Conservation (phyloP, 1,284 basidiomycete species). For the Fistulina hepatica region DNA sequence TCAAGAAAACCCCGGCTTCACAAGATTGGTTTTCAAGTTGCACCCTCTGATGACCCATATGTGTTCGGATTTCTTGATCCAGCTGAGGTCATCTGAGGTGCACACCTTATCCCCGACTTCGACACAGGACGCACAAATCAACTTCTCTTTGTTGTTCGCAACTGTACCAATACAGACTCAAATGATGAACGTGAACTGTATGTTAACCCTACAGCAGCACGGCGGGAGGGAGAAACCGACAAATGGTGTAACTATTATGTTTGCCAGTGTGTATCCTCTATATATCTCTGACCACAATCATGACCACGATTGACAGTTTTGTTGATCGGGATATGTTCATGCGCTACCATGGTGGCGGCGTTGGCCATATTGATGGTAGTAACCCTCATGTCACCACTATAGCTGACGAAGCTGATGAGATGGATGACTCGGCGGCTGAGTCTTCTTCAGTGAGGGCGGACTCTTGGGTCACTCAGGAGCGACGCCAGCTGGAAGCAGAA, state of each 20-base stretch:
- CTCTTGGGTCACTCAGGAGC: background rate
- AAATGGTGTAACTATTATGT: background rate
- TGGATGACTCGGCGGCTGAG: constrained; percentile 10
- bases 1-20: too few species aligned
- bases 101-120: constrained; percentile 3
- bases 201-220: too few species aligned
- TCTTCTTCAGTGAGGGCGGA: background rate
- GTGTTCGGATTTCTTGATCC: constrained; percentile 6
- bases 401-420: background rate
- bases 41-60: background rate
- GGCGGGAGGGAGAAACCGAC: background rate
- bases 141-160: too few species aligned
- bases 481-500: constrained; percentile 1
- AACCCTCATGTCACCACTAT: constrained; percentile 2
- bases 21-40: constrained; percentile 2
- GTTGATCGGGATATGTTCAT: constrained; percentile 13
- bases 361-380: constrained; percentile 3
- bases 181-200: background rate
- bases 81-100: background rate
- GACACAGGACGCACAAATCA: background rate
- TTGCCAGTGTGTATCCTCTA: too few species aligned
- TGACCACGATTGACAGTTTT: too few species aligned
- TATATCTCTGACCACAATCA: too few species aligned
- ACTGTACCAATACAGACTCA: too few species aligned
- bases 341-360: constrained; percentile 9